Evolutionary conservation across 2,329 filamentous ascomycete species (phyloP), one percentile per base, ranked within the genome.

Genomic region (Nothophoma quercina): DNA sequence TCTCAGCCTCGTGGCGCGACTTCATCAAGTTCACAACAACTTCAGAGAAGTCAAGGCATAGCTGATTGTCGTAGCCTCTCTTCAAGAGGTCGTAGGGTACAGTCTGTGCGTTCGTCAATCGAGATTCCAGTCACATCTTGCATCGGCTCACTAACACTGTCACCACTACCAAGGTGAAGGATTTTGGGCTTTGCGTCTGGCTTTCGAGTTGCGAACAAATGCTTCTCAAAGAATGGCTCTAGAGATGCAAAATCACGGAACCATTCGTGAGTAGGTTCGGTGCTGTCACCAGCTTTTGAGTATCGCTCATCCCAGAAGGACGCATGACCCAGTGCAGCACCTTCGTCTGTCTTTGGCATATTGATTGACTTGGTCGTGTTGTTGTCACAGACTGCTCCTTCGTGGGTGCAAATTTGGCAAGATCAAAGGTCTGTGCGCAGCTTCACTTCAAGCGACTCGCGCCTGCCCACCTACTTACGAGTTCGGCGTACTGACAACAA

Each of bases 151-250:
- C 28, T 32, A n/a, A 23, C 83, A 65, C 83, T 85, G 59, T 85
- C 82, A 7, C 83, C 83, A 7, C 78, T 84, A 0, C 83, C 83
- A 4, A 86, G 70, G 66, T 86, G 83, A 12, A 86, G 61, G n/a
- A 86, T 78, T 9, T 67, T 53, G 0, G 79, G 79, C 15, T 52
- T 61, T n/a, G 68, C 62, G 0, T 69, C 58, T 0, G 75, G 55
- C 8, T 54, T 55, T 13, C 64, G 60, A 1, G 62, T 51, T 6
- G 66, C 43, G 46, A 82, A 80, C 15, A 85, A 69, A 56, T 78
- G 71, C 12, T 60, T 65, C 19, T 68, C 55, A 33, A 85, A 76
- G 55, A 83, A 85, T 0, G 75, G 71, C 51, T 79, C 71, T 1
- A 86, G 71, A 6, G 79, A 76, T 1, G 64, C 51, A 56, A 80